Conservation (phyloP, 257 asterid species). For the Euphrasia confusa region DNA sequence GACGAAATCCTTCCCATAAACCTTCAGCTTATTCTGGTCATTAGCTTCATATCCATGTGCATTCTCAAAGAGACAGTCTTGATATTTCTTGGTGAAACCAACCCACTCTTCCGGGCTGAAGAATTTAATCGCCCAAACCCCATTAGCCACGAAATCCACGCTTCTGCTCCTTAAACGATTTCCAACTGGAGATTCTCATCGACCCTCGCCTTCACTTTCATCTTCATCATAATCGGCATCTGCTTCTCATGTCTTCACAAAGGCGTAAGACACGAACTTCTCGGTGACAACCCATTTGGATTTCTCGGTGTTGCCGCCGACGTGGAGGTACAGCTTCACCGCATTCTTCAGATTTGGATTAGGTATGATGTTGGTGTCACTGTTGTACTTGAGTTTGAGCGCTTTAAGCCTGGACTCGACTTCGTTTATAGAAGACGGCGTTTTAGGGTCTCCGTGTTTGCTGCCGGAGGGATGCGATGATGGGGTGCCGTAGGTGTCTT, state of each 20-base stretch:
- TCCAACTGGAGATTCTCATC: conserved; percentile 65
- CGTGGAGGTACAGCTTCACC: conserved; percentile 60
- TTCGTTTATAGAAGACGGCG: conserved; percentile 71
- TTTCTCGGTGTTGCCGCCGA: conserved; percentile 48
- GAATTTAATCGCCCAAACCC: conserved; percentile 84
- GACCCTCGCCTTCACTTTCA: conserved; percentile 51
- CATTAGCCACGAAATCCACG: conserved; percentile 77
- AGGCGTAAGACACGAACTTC: conserved; percentile 44
- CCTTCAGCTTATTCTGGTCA: conserved; percentile 72
- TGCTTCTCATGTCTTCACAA: conserved; percentile 45
- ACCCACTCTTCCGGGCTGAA: conserved; percentile 50
- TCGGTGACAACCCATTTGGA: conserved; percentile 75
- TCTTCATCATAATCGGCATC: conserved; percentile 46
- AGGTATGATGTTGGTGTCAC: conserved; percentile 18
- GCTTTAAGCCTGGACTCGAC: conserved; percentile 74
- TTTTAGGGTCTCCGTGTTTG: conserved; percentile 29
- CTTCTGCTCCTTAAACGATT: conserved; percentile 64
- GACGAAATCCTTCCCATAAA: conserved; percentile 85
- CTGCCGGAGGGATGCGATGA: conserved; percentile 42
- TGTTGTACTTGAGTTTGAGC: conserved; percentile 71
- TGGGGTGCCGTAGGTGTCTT: conserved; percentile 59
- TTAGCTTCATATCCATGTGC: conserved; percentile 76
- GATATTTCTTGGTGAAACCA: conserved; percentile 46
- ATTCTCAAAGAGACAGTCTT: conserved; percentile 76
- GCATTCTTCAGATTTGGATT: conserved; percentile 42